Conservation (phyloP, 2,329 filamentous ascomycete genomes). For the Chaetothyriales sp. region DNA sequence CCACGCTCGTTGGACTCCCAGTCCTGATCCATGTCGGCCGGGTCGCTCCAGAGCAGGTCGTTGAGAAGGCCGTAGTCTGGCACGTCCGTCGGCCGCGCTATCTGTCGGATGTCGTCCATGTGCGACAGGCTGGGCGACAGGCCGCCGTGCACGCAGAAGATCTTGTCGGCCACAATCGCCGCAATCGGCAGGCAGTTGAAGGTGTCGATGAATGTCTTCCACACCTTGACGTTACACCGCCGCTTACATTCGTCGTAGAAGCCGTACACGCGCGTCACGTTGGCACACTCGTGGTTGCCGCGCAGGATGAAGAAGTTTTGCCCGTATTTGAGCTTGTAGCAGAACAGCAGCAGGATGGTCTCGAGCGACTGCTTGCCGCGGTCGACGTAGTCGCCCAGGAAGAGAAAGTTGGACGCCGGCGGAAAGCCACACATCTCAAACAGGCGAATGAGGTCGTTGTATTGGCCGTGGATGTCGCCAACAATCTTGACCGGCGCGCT, state of each 20-base stretch:
- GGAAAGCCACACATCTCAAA: slow-evolving; percentile 99
- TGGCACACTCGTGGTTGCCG: slow-evolving; percentile 93
- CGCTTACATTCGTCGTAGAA: slow-evolving; percentile 98
- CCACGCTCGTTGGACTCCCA: slow-evolving; percentile 97
- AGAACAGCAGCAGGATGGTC: slow-evolving; percentile 80
- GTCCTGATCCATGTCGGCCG: slow-evolving; percentile 92
- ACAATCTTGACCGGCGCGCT: slow-evolving; percentile 96
- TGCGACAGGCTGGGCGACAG: slow-evolving; percentile 82
- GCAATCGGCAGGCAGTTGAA: slow-evolving; percentile 95
- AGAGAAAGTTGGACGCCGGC: slow-evolving; percentile 80
- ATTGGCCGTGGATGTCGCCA: slow-evolving; percentile 91
- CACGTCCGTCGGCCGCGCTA: slow-evolving; percentile 88
- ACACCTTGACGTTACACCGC: slow-evolving; percentile 89
- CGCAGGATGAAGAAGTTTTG: slow-evolving; percentile 94
- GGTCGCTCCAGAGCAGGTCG: slow-evolving; percentile 92
- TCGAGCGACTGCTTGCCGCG: slow-evolving; percentile 91
- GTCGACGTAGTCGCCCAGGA: slow-evolving; percentile 92
- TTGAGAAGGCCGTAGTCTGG: slow-evolving; percentile 93
- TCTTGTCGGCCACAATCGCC: slow-evolving; percentile 92
- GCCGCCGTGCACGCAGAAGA: slow-evolving; percentile 93
- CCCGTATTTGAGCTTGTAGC: slow-evolving; percentile 94
- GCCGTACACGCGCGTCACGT: slow-evolving; percentile 87
- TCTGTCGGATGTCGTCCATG: slow-evolving; percentile 97
- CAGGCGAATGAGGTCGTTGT: slow-evolving; percentile 88
- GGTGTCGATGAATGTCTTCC: slow-evolving; percentile 95